These are phyloP conservation scores for Eucalyptus coolabah DNA, from an alignment of 345 rosid species.

Conservation along the genomic window DNA sequence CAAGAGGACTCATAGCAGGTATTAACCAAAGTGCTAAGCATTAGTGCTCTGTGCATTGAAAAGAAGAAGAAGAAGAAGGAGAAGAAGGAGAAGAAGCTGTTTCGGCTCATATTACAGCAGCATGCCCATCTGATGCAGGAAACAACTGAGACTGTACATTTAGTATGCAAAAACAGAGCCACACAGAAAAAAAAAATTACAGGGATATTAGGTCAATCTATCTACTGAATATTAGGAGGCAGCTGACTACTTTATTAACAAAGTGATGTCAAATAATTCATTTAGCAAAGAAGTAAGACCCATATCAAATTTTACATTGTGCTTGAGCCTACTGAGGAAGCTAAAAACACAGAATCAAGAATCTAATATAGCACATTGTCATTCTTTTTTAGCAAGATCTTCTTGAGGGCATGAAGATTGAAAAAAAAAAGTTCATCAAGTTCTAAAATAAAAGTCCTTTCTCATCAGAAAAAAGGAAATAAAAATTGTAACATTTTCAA, in stretches of 20 bases:
- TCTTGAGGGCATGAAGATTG: background rate
- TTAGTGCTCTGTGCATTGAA: background rate
- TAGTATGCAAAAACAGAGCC: background rate
- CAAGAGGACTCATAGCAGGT: background rate
- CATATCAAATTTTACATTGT: background rate
- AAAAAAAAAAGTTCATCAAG: background rate
- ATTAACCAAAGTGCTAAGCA: background rate
- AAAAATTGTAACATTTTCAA: background rate
- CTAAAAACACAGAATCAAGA: background rate
- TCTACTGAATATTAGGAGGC: background rate
- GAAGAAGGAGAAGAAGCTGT: background rate
- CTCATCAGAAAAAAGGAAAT: background rate
- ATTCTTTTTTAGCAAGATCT: background rate
- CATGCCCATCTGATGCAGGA: background rate
- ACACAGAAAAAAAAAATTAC: background rate
- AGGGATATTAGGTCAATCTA: background rate
- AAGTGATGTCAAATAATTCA: background rate
- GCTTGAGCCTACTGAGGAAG: background rate
- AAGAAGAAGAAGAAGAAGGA: no score
- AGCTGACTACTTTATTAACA: background rate
- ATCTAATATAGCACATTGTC: background rate
- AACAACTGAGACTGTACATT: background rate
- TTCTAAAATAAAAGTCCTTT: background rate
- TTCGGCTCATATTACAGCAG: background rate
- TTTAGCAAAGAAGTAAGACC: background rate